phyloP scores from a whole-genome alignment of 352 stramenopile genomes.

The Pythium scleroteichum region DNA sequence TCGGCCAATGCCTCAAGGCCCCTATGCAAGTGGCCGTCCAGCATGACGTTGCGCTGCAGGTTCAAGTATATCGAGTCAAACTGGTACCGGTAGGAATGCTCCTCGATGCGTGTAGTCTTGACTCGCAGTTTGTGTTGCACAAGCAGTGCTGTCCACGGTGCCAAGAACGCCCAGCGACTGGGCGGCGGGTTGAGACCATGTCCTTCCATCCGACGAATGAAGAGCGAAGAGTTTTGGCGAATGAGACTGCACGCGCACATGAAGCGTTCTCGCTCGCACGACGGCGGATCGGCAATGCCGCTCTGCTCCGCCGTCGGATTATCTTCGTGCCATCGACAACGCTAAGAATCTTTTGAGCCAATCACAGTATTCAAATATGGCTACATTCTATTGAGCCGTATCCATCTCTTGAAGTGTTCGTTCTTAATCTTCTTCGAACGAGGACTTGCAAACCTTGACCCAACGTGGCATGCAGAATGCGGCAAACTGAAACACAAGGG shows the following conservation, averaged over 20 bases:
- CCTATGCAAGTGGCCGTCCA: constrained; percentile 3
- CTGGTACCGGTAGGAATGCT: constrained; percentile 14
- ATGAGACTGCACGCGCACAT: not conserved
- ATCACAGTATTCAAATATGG: not conserved
- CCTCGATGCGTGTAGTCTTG: constrained; percentile 8
- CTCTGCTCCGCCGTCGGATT: constrained; percentile 1
- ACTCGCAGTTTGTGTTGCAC: constrained; percentile 9
- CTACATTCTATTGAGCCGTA: not conserved
- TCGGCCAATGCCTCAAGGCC: constrained; percentile 13
- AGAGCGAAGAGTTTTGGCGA: no score
- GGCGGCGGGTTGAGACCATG: no score
- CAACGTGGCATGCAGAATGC: constrained; percentile 14
- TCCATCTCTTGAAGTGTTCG: no score
- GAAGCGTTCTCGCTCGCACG: no score
- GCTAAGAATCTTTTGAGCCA: not conserved
- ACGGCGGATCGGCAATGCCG: no score
- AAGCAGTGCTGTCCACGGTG: constrained; percentile 17
- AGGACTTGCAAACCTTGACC: constrained; percentile 14
- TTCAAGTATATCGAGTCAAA: constrained; percentile 18
- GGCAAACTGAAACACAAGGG: constrained; percentile 16
- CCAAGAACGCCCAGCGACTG: constrained; percentile 16
- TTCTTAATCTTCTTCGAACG: not conserved
- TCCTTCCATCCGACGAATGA: no score
- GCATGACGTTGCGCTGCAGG: constrained; percentile 15
- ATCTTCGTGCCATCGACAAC: not conserved